A percentile compares a stretch with the other conserved stretches of the same genome.
Conservation (phyloP, 1,284 basidiomycete genomes). For the Tilletia horrida region DNA sequence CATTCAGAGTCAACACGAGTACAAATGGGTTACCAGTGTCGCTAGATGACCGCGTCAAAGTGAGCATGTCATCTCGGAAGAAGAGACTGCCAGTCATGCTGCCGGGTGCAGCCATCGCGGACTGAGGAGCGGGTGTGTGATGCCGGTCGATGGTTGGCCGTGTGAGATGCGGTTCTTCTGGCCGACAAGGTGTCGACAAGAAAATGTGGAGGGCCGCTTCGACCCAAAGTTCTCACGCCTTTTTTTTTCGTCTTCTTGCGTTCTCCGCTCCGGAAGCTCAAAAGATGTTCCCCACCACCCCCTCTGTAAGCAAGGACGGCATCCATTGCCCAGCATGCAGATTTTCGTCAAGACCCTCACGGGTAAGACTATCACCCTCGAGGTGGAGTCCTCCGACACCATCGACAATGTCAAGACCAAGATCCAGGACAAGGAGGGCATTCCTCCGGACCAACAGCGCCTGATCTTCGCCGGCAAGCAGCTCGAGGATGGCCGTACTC, state of each 20-base stretch:
- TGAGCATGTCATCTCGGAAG: too few relatives aligned
- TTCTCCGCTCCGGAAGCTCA: too few relatives aligned
- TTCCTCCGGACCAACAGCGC: slow-evolving; percentile 93
- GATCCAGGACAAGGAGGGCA: slow-evolving; percentile 66
- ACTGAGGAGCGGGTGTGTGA: too few relatives aligned
- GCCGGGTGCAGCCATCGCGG: too few relatives aligned
- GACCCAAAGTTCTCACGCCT: background rate
- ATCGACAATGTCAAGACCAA: slow-evolving; percentile 57
- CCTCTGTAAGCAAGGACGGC: slow-evolving; percentile 31
- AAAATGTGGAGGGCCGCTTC: background rate
- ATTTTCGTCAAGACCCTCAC: slow-evolving; percentile 55
- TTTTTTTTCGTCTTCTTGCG: slow-evolving; percentile 5
- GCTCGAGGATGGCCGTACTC: slow-evolving; percentile 63
- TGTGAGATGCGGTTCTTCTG: too few relatives aligned
- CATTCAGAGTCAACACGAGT: too few relatives aligned
- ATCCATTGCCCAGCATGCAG: slow-evolving; percentile 38
- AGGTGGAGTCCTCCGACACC: slow-evolving; percentile 56
- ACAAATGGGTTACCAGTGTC: too few relatives aligned
- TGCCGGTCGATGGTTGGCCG: too few relatives aligned
- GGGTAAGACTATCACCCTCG: slow-evolving; percentile 56
- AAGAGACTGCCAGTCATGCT: too few relatives aligned
- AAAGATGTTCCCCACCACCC: too few relatives aligned
- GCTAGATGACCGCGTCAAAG: too few relatives aligned
- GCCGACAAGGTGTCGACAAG: slow-evolving; percentile 15
- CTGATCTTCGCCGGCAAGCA: slow-evolving; percentile 98